phyloP scores from a whole-genome alignment of 352 stramenopile genomes.

The Phytophthora idaei region DNA sequence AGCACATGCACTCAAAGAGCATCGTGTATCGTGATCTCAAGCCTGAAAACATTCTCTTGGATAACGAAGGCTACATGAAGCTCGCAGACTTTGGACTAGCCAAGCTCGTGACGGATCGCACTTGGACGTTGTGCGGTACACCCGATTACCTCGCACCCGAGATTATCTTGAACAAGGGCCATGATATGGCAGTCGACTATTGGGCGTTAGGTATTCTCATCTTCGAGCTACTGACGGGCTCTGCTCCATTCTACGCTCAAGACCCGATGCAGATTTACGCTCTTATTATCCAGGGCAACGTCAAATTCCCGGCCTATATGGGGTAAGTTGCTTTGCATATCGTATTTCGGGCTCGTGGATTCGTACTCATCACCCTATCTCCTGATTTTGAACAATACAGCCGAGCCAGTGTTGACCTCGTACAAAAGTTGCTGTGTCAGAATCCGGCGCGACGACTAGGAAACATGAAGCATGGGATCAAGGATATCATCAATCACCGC shows the following conservation, averaged over 20 bases:
- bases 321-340: slow-evolving; percentile 43
- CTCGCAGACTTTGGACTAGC: slow-evolving; percentile 92
- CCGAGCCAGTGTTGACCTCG: slow-evolving; percentile 74
- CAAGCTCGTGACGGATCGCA: slow-evolving; percentile 87
- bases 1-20: slow-evolving; percentile 89
- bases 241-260: slow-evolving; percentile 89
- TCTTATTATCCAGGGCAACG: slow-evolving; percentile 87
- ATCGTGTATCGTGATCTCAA: slow-evolving; percentile 94
- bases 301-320: slow-evolving; percentile 87
- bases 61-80: slow-evolving; percentile 89
- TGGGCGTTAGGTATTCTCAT: slow-evolving; percentile 92
- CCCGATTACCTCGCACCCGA: slow-evolving; percentile 93
- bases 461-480: slow-evolving; percentile 87
- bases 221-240: slow-evolving; percentile 89
- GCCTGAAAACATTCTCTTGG: slow-evolving; percentile 89
- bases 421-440: slow-evolving; percentile 88
- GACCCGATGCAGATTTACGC: slow-evolving; percentile 93
- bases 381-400: slow-evolving; percentile 30
- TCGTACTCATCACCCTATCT: slow-evolving; percentile 6
- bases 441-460: slow-evolving; percentile 74
- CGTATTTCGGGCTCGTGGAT: not conserved
- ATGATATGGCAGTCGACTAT: slow-evolving; percentile 92
- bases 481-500: slow-evolving; percentile 86
- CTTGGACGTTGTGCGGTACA: slow-evolving; percentile 92
- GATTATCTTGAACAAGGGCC: slow-evolving; percentile 92